These are phyloP conservation scores for Ambrosia trifida DNA, from an alignment of 129 eudicot species.

Conservation along the genomic window DNA sequence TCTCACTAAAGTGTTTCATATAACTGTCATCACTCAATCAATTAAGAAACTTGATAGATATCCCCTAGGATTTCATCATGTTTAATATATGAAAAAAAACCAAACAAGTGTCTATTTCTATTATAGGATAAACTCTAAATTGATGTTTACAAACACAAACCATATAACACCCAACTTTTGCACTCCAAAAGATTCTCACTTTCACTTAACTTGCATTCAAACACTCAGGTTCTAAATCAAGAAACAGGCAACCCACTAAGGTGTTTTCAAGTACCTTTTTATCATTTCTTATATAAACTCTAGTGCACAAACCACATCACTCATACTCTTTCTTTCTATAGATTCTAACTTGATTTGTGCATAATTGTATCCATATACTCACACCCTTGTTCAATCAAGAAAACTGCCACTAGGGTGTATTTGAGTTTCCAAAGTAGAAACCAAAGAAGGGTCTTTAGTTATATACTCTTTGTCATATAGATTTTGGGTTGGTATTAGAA, in stretches of 20 bases:
- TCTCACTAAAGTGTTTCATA: conserved; percentile 21
- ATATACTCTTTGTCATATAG: conserved; percentile 12
- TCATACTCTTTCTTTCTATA: conserved; percentile 15
- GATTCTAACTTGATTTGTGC: conserved; percentile 21
- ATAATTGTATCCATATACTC: conserved; percentile 9
- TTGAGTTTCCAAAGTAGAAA: conserved; percentile 17
- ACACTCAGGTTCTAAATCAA: conserved; percentile 20
- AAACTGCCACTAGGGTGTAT: conserved; percentile 14
- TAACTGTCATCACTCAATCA: conserved; percentile 25
- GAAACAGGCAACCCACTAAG: conserved; percentile 30
- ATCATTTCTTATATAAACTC: conserved; percentile 33
- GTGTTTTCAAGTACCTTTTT: conserved; percentile 22
- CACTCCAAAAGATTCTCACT: conserved; percentile 34
- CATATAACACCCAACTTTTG: conserved; percentile 24
- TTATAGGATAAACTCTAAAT: conserved; percentile 7
- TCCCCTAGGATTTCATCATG: conserved; percentile 11
- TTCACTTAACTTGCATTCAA: conserved; percentile 28
- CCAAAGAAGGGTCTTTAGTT: conserved; percentile 3
- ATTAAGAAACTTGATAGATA: conserved; percentile 25
- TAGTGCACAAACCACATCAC: conserved; percentile 5
- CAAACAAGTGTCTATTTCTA: background rate
- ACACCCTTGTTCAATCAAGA: conserved; percentile 23
- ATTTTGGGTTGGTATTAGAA: conserved; percentile 13
- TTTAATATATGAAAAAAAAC: conserved; percentile 10
- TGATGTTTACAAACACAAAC: conserved; percentile 21